phyloP scores from a whole-genome alignment of 2,329 filamentous ascomycete genomes.

The Penicillium rolfsii region DNA sequence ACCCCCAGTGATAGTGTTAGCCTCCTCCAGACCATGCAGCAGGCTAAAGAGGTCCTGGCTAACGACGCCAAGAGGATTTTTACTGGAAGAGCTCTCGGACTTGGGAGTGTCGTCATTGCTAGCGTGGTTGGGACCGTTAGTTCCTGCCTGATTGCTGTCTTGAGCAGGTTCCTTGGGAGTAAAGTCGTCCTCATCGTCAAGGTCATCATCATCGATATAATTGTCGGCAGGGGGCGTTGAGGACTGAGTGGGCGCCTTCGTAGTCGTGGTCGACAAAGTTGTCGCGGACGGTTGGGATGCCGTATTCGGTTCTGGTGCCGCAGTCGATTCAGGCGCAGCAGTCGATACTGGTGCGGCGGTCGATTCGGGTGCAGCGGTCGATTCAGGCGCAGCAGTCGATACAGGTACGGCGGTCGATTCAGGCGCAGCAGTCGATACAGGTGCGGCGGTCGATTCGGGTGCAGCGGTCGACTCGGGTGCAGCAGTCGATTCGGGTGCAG shows the following conservation, averaged over 20 bases:
- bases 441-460: neutral
- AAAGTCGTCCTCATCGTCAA: neutral
- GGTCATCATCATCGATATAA: neutral
- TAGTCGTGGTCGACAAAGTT: conserved; percentile 11
- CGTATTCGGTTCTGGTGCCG: conserved; percentile 1
- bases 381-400: neutral
- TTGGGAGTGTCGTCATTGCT: neutral
- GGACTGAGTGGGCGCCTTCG: conserved; percentile 1
- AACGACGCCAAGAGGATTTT: conserved; percentile 8
- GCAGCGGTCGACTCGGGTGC: neutral
- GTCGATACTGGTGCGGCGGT: too few species aligned
- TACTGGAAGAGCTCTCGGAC: neutral
- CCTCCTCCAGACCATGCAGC: conserved; percentile 18
- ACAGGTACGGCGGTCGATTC: neutral
- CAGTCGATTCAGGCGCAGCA: neutral
- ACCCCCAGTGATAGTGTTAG: conserved; percentile 11
- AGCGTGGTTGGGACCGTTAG: neutral
- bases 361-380: conserved; percentile 3
- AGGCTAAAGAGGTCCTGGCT: conserved; percentile 21
- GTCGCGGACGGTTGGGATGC: conserved; percentile 9
- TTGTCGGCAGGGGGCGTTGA: neutral
- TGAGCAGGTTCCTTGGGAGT: neutral
- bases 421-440: conserved; percentile 5
- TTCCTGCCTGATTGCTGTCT: neutral
- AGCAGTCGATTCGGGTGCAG: conserved; percentile 5